Conservation (phyloP, 495 filamentous ascomycete genomes). For the Barbatosphaeria neglecta region DNA sequence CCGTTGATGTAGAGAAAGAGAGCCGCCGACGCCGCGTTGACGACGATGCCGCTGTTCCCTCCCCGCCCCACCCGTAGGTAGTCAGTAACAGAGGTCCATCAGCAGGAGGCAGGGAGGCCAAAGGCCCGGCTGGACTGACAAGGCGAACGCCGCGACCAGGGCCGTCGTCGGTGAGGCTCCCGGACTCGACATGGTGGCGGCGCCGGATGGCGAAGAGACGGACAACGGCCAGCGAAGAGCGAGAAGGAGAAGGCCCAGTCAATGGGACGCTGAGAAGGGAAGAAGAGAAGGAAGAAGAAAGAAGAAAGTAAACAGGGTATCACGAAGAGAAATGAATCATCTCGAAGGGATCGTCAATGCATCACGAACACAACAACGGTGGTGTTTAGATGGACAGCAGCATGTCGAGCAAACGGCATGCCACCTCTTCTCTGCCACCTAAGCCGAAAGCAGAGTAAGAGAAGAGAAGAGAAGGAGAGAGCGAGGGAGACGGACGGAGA, state of each 20-base stretch:
- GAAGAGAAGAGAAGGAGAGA: not conserved
- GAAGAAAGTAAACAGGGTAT: slow-evolving; percentile 15
- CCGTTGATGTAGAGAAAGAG: slow-evolving; percentile 40
- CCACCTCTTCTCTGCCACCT: not conserved
- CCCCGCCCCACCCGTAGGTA: no score
- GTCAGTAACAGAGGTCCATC: slow-evolving; percentile 1
- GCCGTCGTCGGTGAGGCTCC: slow-evolving; percentile 38
- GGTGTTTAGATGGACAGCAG: slow-evolving; percentile 15
- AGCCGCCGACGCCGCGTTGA: slow-evolving; percentile 39
- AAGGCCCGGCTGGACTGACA: no score
- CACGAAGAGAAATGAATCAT: slow-evolving; percentile 15
- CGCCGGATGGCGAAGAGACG: slow-evolving; percentile 9
- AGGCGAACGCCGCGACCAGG: slow-evolving; percentile 41
- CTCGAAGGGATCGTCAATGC: slow-evolving; percentile 7
- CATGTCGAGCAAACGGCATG: slow-evolving; percentile 15
- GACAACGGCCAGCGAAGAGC: slow-evolving; percentile 20
- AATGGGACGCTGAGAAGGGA: slow-evolving; percentile 23
- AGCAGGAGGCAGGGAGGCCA: no score
- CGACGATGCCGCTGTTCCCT: slow-evolving; percentile 38
- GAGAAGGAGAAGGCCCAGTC: slow-evolving; percentile 36
- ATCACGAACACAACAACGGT: slow-evolving; percentile 11
- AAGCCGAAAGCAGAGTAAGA: not conserved
- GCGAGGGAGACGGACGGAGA: slow-evolving; percentile 4
- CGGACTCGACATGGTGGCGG: slow-evolving; percentile 31
- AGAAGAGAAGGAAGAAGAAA: slow-evolving; percentile 19